Conservation (phyloP, 805 yeast genomes). For the Kluyveromyces nonfermentans region DNA sequence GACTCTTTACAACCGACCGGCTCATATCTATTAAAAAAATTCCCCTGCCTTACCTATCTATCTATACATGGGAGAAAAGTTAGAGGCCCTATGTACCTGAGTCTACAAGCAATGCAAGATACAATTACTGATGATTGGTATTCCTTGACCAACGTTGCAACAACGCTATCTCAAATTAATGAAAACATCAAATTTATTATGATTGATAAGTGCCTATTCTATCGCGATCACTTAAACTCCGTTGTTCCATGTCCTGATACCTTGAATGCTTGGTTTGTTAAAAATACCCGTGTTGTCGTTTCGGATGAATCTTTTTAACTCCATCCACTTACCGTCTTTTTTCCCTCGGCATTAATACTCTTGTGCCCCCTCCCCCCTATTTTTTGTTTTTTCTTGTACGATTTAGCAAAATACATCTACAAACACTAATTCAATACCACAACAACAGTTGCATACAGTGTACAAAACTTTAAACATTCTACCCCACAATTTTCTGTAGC, state of each 20-base stretch:
- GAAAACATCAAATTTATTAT: conserved; percentile 33
- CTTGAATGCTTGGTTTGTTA: conserved; percentile 39
- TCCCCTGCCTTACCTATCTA: conserved; percentile 27
- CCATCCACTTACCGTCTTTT: neutral
- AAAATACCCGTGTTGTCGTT: conserved; percentile 24
- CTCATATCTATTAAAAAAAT: conserved; percentile 19
- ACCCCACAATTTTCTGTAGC: too few species aligned
- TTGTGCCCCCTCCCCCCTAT: neutral
- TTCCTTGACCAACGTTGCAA: conserved; percentile 45
- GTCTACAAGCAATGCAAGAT: conserved; percentile 44
- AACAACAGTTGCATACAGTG: too few species aligned
- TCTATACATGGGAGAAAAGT: conserved; percentile 43
- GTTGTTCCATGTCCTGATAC: conserved; percentile 36
- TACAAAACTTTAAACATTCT: too few species aligned
- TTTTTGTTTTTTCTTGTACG: neutral
- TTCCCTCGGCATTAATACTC: too few species aligned
- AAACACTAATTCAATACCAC: too few species aligned
- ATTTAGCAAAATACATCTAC: too few species aligned
- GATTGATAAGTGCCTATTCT: conserved; percentile 43
- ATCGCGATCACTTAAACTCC: conserved; percentile 18
- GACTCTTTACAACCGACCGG: conserved; percentile 24
- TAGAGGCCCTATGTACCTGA: conserved; percentile 46
- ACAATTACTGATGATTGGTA: conserved; percentile 50
- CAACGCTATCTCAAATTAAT: conserved; percentile 29
- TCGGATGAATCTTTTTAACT: conserved; percentile 5